Conservation (phyloP, 2,329 filamentous ascomycete genomes). For the Colletotrichum sp. region DNA sequence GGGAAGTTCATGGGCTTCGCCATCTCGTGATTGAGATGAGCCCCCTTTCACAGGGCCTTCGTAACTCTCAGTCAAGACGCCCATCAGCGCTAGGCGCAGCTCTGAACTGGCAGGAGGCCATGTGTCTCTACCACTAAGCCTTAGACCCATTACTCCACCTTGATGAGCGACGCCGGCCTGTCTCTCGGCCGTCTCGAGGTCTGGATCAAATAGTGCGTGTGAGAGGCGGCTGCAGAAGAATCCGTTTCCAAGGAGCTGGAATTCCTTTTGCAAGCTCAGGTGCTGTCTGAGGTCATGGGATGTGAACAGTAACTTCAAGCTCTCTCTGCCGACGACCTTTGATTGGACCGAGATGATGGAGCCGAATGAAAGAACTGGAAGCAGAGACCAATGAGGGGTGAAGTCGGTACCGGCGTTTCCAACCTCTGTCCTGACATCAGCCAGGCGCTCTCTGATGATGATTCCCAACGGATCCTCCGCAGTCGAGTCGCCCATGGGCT, state of each 20-base stretch:
- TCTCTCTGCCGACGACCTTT: slow-evolving; percentile 76
- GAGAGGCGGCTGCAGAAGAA: slow-evolving; percentile 82
- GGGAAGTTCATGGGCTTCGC: slow-evolving; percentile 54
- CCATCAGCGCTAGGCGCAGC: slow-evolving; percentile 86
- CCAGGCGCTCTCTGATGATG: slow-evolving; percentile 34
- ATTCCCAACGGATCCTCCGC: slow-evolving; percentile 23
- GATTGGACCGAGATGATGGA: slow-evolving; percentile 78
- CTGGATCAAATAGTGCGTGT: slow-evolving; percentile 83
- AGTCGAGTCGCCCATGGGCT: slow-evolving; percentile 31
- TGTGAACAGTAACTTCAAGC: slow-evolving; percentile 76
- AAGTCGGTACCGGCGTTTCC: slow-evolving; percentile 32
- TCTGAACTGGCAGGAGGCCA: slow-evolving; percentile 97
- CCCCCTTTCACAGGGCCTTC: slow-evolving; percentile 23
- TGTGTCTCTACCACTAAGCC: slow-evolving; percentile 77
- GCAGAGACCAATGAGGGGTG: slow-evolving; percentile 61
- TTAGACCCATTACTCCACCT: slow-evolving; percentile 79
- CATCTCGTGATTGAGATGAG: slow-evolving; percentile 21
- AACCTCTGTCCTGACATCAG: slow-evolving; percentile 20
- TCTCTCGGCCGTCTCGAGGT: slow-evolving; percentile 80
- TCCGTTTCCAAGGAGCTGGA: slow-evolving; percentile 85
- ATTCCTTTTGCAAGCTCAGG: slow-evolving; percentile 76
- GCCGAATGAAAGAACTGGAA: slow-evolving; percentile 76
- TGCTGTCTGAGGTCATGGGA: slow-evolving; percentile 76
- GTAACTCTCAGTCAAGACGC: slow-evolving; percentile 80
- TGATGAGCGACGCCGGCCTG: slow-evolving; percentile 71